Conservation (phyloP, 768 basidiomycete species). For the Leccinellum albellum region DNA sequence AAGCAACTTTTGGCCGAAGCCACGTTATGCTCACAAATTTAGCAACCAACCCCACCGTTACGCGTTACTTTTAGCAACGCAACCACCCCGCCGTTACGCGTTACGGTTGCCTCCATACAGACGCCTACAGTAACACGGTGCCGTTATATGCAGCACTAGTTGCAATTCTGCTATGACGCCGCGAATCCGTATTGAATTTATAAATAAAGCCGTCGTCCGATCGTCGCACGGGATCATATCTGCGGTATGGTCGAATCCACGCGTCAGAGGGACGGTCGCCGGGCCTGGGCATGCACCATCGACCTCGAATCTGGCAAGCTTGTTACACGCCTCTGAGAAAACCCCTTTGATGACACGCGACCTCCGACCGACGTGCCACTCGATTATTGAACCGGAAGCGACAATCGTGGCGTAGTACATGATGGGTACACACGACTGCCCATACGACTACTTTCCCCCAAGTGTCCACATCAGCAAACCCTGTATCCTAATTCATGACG, state of each 20-base stretch:
- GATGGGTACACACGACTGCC: neutral
- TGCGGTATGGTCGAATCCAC: neutral
- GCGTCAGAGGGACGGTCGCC: neutral
- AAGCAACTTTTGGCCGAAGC: no score
- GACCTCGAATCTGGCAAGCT: neutral
- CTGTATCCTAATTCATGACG: neutral
- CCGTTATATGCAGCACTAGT: neutral
- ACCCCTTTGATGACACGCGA: neutral
- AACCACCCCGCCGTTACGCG: no score
- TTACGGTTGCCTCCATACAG: no score
- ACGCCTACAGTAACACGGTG: no score
- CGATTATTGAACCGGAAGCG: neutral
- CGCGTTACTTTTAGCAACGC: no score
- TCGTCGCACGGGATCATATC: neutral
- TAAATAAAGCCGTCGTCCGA: neutral
- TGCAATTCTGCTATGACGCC: neutral
- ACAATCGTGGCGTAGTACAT: neutral
- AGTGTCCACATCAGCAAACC: neutral
- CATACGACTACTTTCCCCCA: neutral
- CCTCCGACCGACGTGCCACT: neutral
- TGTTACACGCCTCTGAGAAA: neutral
- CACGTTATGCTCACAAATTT: no score
- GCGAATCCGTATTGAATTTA: neutral
- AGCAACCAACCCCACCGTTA: no score
- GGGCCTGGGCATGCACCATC: neutral